Conservation (phyloP, 1,139 yeast genomes). For the Nakaseomyces kungkrabaensis region DNA sequence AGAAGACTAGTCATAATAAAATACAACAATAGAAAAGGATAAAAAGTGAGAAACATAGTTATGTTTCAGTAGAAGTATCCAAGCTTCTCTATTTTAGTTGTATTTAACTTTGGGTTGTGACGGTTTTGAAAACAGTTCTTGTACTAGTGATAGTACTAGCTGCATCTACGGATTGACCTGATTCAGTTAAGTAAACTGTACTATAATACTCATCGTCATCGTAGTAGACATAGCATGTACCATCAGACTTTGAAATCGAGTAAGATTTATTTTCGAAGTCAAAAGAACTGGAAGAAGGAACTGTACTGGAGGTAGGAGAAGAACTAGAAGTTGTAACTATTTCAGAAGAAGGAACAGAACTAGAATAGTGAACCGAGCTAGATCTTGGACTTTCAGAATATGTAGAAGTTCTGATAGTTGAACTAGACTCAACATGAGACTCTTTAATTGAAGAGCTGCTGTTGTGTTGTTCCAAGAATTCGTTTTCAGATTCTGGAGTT, state of each 20-base stretch:
- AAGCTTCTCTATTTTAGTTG: too few relatives aligned
- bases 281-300: slow-evolving; percentile 1
- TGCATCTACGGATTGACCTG: slow-evolving; percentile 27
- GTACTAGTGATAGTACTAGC: slow-evolving; percentile 28
- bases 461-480: not conserved
- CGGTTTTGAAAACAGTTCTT: slow-evolving; percentile 17
- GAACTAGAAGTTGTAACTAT: slow-evolving; percentile 4
- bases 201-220: slow-evolving; percentile 24
- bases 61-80: too few relatives aligned
- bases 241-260: slow-evolving; percentile 12
- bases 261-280: slow-evolving; percentile 6
- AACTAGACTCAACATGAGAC: not conserved
- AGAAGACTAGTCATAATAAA: too few relatives aligned
- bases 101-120: slow-evolving; percentile 3
- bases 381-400: not conserved
- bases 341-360: slow-evolving; percentile 2
- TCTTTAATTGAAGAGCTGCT: too few relatives aligned
- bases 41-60: not conserved
- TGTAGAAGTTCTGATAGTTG: not conserved
- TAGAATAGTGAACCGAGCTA: not conserved
- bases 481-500: not conserved
- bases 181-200: slow-evolving; percentile 23
- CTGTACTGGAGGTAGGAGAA: slow-evolving; percentile 6
- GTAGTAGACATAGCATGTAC: slow-evolving; percentile 21
- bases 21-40: too few relatives aligned